Evolutionary conservation across 495 filamentous ascomycete species (phyloP).

Genomic region (Penicillium atrosanguineum): DNA sequence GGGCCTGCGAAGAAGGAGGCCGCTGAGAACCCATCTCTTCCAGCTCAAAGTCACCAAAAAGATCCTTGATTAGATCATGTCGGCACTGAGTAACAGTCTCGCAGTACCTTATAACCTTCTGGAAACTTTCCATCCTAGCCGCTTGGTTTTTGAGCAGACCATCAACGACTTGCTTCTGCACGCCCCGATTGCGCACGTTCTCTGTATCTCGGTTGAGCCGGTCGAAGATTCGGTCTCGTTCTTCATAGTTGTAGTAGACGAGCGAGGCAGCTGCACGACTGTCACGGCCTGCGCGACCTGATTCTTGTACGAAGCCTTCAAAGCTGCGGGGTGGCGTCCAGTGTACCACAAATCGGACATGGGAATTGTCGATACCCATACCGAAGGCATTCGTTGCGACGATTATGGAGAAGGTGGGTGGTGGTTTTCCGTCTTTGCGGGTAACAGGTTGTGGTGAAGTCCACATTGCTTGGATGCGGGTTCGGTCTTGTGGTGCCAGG

Average conservation of each 20-base stretch:
- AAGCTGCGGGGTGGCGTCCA: constrained; percentile 91
- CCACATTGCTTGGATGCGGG: constrained; percentile 62
- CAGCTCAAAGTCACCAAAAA: constrained; percentile 70
- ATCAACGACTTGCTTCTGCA: constrained; percentile 11
- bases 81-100: constrained; percentile 71
- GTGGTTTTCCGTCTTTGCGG: constrained; percentile 4
- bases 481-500: constrained; percentile 39
- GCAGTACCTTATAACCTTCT: constrained; percentile 73
- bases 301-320: constrained; percentile 95
- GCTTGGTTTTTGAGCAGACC: constrained; percentile 33
- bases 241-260: constrained; percentile 83
- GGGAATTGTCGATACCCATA: constrained; percentile 95
- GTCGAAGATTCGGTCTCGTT: constrained; percentile 70
- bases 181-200: constrained; percentile 35
- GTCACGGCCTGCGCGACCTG: constrained; percentile 85
- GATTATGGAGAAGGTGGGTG: constrained; percentile 75
- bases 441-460: constrained; percentile 56
- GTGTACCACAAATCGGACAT: constrained; percentile 90
- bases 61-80: constrained; percentile 72
- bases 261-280: constrained; percentile 83
- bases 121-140: constrained; percentile 44
- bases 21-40: constrained; percentile 41
- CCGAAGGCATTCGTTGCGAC: constrained; percentile 95
- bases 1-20: constrained; percentile 17
- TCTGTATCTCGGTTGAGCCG: constrained; percentile 39